Conservation (phyloP, 2,329 filamentous ascomycete genomes). For the Claviceps spartinae region DNA sequence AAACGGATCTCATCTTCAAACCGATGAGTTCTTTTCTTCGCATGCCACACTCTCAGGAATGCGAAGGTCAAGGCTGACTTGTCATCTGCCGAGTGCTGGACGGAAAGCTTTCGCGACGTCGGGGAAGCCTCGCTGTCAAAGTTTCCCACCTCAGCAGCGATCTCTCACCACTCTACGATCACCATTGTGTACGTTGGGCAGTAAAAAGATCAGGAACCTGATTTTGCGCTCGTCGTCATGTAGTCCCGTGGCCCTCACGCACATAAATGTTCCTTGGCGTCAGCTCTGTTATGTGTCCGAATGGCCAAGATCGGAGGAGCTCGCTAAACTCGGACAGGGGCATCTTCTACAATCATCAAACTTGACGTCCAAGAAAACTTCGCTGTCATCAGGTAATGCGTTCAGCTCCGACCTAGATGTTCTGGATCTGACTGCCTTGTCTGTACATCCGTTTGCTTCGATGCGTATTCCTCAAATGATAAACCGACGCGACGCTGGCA, state of each 20-base stretch:
- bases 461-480: slow-evolving; percentile 9
- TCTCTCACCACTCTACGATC: slow-evolving; percentile 9
- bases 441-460: slow-evolving; percentile 10
- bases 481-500: slow-evolving; percentile 10
- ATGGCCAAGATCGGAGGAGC: slow-evolving; percentile 9
- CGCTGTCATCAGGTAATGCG: neutral
- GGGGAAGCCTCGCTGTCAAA: neutral
- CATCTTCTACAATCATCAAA: neutral
- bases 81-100: slow-evolving; percentile 6
- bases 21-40: slow-evolving; percentile 5
- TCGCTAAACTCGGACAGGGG: slow-evolving; percentile 10
- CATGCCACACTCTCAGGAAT: slow-evolving; percentile 14
- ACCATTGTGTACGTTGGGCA: slow-evolving; percentile 3
- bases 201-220: neutral
- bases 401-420: neutral
- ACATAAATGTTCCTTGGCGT: neutral
- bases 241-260: neutral
- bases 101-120: neutral
- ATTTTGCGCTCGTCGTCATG: neutral
- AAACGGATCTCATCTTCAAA: too few relatives aligned
- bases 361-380: neutral
- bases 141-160: slow-evolving; percentile 2
- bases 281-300: neutral
- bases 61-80: slow-evolving; percentile 14
- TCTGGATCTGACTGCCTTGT: neutral